Percentiles rank a stretch among this genome's conserved stretches.
Evolutionary conservation across 495 filamentous ascomycete genomes (phyloP).

Genomic region (Penicillium fimorum): DNA sequence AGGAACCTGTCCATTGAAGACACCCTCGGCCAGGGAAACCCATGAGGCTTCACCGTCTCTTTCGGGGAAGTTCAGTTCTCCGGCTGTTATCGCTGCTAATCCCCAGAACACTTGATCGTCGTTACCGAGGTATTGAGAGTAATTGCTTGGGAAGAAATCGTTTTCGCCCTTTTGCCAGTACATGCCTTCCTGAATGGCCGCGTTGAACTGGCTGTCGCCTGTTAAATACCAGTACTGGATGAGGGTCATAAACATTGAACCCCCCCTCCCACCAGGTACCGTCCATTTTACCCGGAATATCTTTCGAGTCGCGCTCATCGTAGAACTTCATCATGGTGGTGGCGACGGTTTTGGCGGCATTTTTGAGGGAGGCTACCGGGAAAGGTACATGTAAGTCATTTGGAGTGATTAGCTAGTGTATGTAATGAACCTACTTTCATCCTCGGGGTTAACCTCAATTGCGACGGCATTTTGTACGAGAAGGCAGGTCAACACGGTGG

Average conservation of each 20-base stretch:
- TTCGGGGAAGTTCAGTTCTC: conserved; percentile 68
- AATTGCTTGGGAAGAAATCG: conserved; percentile 60
- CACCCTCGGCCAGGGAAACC: conserved; percentile 53
- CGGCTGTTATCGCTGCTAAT: conserved; percentile 65
- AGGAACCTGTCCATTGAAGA: conserved; percentile 59
- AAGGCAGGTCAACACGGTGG: conserved; percentile 17
- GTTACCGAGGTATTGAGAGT: conserved; percentile 52
- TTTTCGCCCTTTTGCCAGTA: conserved; percentile 61
- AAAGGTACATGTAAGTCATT: conserved; percentile 8
- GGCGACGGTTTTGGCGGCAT: conserved; percentile 57
- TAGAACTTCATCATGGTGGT: conserved; percentile 63
- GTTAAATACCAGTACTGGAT: conserved; percentile 77
- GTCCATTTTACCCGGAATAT: conserved; percentile 59
- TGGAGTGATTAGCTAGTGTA: background rate
- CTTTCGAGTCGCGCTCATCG: conserved; percentile 55
- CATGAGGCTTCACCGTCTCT: conserved; percentile 55
- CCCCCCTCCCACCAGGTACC: conserved; percentile 69
- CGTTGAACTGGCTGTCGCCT: conserved; percentile 65
- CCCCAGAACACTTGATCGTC: conserved; percentile 80
- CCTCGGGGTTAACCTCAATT: conserved; percentile 27
- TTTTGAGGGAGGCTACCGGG: conserved; percentile 52
- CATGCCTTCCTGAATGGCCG: conserved; percentile 56
- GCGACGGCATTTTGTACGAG: conserved; percentile 21
- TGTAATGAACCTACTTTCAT: conserved; percentile 21
- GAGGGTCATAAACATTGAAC: conserved; percentile 66